phyloP scores from a whole-genome alignment of 2,329 filamentous ascomycete species.

The Botrytis sinoallii region DNA sequence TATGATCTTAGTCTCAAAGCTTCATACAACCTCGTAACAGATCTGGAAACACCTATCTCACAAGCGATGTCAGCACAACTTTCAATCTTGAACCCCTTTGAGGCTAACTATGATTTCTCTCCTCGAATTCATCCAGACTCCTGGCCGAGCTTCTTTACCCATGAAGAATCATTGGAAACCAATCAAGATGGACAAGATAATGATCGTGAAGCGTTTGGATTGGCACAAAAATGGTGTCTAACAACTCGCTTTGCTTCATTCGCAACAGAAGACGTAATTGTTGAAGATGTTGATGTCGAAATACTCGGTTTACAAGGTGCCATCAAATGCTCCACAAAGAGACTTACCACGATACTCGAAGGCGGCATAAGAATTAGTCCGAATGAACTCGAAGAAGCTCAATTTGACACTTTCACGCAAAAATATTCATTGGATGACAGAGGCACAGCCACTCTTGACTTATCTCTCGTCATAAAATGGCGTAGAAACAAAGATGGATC shows the following conservation, averaged over 20 bases:
- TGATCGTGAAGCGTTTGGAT: constrained; percentile 49
- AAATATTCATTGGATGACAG: constrained; percentile 82
- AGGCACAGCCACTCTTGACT: constrained; percentile 68
- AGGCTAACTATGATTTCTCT: constrained; percentile 84
- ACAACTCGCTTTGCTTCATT: constrained; percentile 73
- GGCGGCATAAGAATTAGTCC: constrained; percentile 54
- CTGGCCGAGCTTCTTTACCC: constrained; percentile 86
- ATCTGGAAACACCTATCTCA: constrained; percentile 75
- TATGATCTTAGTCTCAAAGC: constrained; percentile 71
- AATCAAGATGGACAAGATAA: constrained; percentile 35
- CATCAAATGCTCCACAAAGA: constrained; percentile 54
- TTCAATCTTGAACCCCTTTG: constrained; percentile 77
- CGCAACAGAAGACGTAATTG: constrained; percentile 58
- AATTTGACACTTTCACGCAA: constrained; percentile 71
- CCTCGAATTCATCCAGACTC: constrained; percentile 72
- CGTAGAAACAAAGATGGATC: constrained; percentile 47
- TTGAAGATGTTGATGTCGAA: constrained; percentile 63
- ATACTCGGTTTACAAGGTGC: constrained; percentile 60
- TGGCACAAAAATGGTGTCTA: constrained; percentile 79
- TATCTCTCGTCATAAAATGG: constrained; percentile 77
- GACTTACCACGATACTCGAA: constrained; percentile 39
- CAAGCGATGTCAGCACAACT: constrained; percentile 69
- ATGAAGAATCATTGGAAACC: constrained; percentile 38
- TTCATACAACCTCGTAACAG: constrained; percentile 74
- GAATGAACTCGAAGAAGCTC: constrained; percentile 66